phyloP scores from a whole-genome alignment of 306 rosid genomes.

The Crotalaria pallida region DNA sequence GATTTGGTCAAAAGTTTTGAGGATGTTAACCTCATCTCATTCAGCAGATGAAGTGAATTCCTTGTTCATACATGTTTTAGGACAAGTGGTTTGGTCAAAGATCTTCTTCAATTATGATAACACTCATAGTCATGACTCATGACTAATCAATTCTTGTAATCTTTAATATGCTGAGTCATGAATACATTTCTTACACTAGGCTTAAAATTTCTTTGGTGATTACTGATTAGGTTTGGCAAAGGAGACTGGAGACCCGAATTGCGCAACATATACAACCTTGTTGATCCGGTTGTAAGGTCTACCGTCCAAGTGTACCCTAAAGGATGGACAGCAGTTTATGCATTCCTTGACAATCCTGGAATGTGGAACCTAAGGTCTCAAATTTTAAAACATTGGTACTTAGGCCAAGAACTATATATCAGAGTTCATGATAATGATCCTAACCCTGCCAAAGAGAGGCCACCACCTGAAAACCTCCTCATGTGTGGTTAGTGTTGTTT shows the following conservation, averaged over 20 bases:
- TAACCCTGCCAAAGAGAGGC: conserved; percentile 43
- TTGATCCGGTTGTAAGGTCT: conserved; percentile 39
- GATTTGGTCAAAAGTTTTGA: neutral
- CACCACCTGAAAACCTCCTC: conserved; percentile 41
- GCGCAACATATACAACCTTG: conserved; percentile 28
- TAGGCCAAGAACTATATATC: conserved; percentile 50
- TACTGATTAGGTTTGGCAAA: conserved; percentile 21
- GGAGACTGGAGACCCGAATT: conserved; percentile 24
- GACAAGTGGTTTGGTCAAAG: neutral
- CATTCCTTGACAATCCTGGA: conserved; percentile 57
- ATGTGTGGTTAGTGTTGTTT: conserved; percentile 42
- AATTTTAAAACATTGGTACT: conserved; percentile 41
- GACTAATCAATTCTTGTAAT: neutral
- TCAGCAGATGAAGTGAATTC: neutral
- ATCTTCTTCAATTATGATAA: neutral
- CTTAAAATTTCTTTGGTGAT: neutral
- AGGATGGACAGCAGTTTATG: conserved; percentile 57
- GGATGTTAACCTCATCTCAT: neutral
- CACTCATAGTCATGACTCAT: neutral
- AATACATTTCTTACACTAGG: neutral
- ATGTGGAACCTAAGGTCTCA: conserved; percentile 67
- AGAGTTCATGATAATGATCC: conserved; percentile 45
- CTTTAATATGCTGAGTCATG: neutral
- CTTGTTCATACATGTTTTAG: neutral
- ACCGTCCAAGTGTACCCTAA: conserved; percentile 38